A percentile compares a stretch with the other conserved stretches of the same genome.
Conservation (phyloP, 768 basidiomycete genomes). For the Chlorophyllum brunneum region DNA sequence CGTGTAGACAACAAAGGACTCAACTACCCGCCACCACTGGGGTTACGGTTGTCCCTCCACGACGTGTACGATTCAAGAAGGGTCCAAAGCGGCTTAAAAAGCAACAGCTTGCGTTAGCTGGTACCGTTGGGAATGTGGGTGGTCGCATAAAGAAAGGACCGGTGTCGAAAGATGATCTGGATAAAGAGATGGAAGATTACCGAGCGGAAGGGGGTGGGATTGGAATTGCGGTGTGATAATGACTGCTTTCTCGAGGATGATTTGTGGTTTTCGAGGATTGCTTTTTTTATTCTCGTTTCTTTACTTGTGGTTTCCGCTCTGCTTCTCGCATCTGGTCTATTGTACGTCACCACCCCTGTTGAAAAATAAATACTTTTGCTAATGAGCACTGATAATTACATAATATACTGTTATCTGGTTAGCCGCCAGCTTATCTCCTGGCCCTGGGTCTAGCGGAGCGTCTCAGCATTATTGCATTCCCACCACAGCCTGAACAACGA, state of each 20-base stretch:
- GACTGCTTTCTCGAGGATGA: conserved; percentile 1
- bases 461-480: no score
- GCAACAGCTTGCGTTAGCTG: conserved; percentile 7
- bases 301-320: neutral
- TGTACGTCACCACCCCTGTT: conserved; percentile 1
- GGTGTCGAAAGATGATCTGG: conserved; percentile 54
- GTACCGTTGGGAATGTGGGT: neutral
- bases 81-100: conserved; percentile 75
- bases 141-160: conserved; percentile 11
- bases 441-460: no score
- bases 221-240: conserved; percentile 10
- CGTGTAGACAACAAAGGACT: conserved; percentile 11
- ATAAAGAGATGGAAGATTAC: conserved; percentile 82
- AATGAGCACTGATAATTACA: neutral
- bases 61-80: conserved; percentile 55
- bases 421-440: neutral
- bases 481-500: no score
- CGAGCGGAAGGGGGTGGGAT: conserved; percentile 36
- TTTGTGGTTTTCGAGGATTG: neutral
- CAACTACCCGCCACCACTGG: conserved; percentile 13
- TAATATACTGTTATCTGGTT: neutral
- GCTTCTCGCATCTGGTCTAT: neutral
- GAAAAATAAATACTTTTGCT: conserved; percentile 4
- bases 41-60: conserved; percentile 27
- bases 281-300: conserved; percentile 6